Percentiles rank a stretch among this genome's conserved stretches.
Conservation (phyloP, 768 basidiomycete genomes). For the Suillus cothurnatus region DNA sequence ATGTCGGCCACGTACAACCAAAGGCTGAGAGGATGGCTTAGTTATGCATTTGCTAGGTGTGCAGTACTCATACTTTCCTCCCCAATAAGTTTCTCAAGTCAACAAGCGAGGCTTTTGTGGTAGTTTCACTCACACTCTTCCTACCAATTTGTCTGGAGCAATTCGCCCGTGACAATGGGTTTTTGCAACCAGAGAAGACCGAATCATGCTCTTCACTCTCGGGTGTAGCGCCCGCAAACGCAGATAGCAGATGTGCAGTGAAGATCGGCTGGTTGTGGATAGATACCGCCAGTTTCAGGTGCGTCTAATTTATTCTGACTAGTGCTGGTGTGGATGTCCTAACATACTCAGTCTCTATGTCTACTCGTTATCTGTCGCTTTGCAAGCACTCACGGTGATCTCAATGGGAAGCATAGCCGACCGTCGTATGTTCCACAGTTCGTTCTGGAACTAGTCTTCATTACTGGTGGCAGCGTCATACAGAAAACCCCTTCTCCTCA, state of each 20-base stretch:
- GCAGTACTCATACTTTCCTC: background rate
- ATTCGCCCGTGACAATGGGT: constrained; percentile 89
- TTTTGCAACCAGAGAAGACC: constrained; percentile 65
- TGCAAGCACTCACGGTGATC: constrained; percentile 94
- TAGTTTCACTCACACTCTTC: constrained; percentile 80
- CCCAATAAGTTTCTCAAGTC: background rate
- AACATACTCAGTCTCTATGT: constrained; percentile 67
- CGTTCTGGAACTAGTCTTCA: background rate
- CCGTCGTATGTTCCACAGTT: constrained; percentile 58
- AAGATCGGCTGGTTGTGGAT: constrained; percentile 84
- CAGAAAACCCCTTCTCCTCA: constrained; percentile 76
- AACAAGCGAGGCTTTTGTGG: constrained; percentile 75
- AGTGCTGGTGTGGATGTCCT: background rate
- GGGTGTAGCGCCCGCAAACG: constrained; percentile 24
- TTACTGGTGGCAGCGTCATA: constrained; percentile 48
- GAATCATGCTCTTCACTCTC: constrained; percentile 49
- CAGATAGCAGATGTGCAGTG: constrained; percentile 68
- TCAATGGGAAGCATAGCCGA: constrained; percentile 94
- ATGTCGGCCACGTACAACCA: constrained; percentile 15
- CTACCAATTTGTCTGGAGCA: constrained; percentile 85
- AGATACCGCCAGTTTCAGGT: constrained; percentile 93
- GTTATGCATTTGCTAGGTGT: constrained; percentile 84
- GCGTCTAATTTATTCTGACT: background rate
- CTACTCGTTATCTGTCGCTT: constrained; percentile 83
- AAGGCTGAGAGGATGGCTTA: constrained; percentile 73